Evolutionary conservation across 768 basidiomycete species (phyloP).

Genomic region (Tulasnella sp.): DNA sequence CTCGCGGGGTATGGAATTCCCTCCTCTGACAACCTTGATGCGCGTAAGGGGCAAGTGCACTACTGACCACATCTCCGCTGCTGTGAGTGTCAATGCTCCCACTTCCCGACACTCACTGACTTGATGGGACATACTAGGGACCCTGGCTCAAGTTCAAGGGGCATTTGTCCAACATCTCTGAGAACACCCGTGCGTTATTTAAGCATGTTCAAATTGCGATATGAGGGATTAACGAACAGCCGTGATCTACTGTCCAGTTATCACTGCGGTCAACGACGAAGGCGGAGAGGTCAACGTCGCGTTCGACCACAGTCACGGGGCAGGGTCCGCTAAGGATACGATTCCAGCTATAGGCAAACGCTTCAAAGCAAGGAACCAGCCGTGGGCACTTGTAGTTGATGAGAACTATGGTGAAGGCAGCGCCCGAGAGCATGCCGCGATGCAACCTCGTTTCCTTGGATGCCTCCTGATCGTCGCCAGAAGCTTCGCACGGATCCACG

Average conservation of each 20-base stretch:
- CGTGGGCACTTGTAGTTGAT: conserved; percentile 93
- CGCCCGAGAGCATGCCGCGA: conserved; percentile 95
- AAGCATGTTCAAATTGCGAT: conserved; percentile 15
- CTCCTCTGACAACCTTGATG: conserved; percentile 81
- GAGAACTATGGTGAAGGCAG: conserved; percentile 99
- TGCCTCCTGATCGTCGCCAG: conserved; percentile 86
- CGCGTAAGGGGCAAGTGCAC: conserved; percentile 98
- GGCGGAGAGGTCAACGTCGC: conserved; percentile 91
- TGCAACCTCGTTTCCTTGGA: conserved; percentile 91
- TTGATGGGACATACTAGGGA: conserved; percentile 55
- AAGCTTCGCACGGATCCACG: conserved; percentile 97
- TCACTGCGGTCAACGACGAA: conserved; percentile 95
- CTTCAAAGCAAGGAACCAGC: conserved; percentile 78
- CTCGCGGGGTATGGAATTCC: conserved; percentile 69
- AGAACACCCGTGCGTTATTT: conserved; percentile 77
- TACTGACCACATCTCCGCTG: conserved; percentile 97
- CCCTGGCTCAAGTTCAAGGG: conserved; percentile 99
- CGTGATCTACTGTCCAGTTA: conserved; percentile 56
- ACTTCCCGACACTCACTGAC: background rate
- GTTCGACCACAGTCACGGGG: conserved; percentile 60
- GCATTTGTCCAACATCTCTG: conserved; percentile 93
- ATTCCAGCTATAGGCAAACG: conserved; percentile 91
- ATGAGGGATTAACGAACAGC: background rate
- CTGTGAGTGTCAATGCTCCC: conserved; percentile 53
- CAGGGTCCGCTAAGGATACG: conserved; percentile 63